Evolutionary conservation across 2,329 filamentous ascomycete genomes (phyloP).

Genomic region (Cercospora canescens): DNA sequence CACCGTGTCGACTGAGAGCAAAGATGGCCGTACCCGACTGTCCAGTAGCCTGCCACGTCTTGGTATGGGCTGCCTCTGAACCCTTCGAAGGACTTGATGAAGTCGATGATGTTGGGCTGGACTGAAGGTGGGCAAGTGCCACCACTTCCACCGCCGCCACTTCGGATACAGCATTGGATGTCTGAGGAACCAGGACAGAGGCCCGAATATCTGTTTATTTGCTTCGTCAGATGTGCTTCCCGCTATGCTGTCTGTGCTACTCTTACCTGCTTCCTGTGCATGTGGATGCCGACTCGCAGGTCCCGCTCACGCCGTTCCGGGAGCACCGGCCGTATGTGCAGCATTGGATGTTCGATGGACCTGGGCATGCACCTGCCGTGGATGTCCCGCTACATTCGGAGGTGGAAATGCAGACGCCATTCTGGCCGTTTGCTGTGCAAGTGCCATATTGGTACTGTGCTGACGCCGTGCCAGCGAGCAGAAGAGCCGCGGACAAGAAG

Average conservation of each 20-base stretch:
- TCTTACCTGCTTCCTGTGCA: conserved; percentile 8
- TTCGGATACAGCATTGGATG: conserved; percentile 16
- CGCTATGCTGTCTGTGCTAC: not conserved
- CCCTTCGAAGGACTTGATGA: conserved; percentile 16
- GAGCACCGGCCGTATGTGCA: conserved; percentile 14
- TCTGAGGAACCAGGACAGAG: conserved; percentile 13
- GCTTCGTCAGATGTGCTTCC: not conserved
- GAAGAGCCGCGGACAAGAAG: not conserved
- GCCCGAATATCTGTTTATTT: conserved; percentile 3
- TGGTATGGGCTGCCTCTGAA: conserved; percentile 9
- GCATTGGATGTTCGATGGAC: conserved; percentile 12
- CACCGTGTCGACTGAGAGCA: conserved; percentile 10
- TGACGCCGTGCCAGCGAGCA: not conserved
- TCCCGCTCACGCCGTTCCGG: conserved; percentile 4
- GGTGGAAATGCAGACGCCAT: conserved; percentile 12
- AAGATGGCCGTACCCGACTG: conserved; percentile 15
- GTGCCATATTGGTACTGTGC: conserved; percentile 14
- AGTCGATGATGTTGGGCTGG: conserved; percentile 13
- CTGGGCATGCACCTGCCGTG: conserved; percentile 12
- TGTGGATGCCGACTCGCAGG: conserved; percentile 11
- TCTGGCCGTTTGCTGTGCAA: conserved; percentile 14
- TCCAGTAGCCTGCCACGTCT: conserved; percentile 9
- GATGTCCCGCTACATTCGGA: conserved; percentile 1
- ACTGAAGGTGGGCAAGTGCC: conserved; percentile 9
- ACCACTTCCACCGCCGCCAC: conserved; percentile 3